Conservation (phyloP, 75 land plant genomes). For the Cryptomeria japonica region DNA sequence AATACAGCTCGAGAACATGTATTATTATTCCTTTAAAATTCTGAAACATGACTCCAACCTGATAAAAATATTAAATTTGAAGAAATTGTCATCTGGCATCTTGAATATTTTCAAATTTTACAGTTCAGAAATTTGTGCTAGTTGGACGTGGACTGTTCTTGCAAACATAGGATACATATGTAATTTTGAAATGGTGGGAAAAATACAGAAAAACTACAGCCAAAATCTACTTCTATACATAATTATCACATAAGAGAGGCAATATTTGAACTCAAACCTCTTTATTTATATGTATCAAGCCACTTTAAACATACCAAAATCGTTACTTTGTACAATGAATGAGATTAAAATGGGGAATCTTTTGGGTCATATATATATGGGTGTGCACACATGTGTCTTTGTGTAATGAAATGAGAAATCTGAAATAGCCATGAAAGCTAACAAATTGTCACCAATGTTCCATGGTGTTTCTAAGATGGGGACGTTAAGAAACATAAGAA, state of each 20-base stretch:
- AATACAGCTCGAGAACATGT: neutral
- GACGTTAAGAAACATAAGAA: too few species aligned
- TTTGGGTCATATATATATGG: neutral
- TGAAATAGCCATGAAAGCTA: neutral
- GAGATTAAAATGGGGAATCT: neutral
- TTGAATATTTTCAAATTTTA: too few species aligned
- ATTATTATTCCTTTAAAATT: neutral
- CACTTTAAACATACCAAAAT: neutral
- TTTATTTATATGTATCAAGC: too few species aligned
- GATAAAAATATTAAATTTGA: neutral
- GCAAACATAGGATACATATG: neutral
- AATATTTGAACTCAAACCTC: neutral
- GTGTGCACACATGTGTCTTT: too few species aligned
- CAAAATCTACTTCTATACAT: neutral
- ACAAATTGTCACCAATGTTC: neutral
- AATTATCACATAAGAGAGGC: neutral
- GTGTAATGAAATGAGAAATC: neutral
- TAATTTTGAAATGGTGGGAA: neutral
- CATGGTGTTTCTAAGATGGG: too few species aligned
- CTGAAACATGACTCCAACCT: neutral
- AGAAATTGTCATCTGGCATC: neutral
- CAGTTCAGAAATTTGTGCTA: neutral
- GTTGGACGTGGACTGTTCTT: neutral
- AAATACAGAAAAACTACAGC: neutral
- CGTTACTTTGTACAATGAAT: too few species aligned